phyloP scores from a whole-genome alignment of 345 rosid species.

The Populus alba region DNA sequence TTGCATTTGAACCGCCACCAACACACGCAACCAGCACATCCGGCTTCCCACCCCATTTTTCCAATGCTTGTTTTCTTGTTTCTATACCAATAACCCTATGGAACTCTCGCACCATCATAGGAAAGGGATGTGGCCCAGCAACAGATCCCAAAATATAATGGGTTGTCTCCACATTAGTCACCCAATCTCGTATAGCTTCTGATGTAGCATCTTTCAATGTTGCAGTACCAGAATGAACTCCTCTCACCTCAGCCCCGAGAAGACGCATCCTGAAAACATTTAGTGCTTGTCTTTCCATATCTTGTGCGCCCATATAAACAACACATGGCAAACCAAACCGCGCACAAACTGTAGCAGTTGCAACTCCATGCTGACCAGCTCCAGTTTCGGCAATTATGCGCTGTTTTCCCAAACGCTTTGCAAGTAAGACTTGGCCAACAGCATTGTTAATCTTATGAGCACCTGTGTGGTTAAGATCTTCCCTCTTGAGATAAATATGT shows the following conservation, averaged over 20 bases:
- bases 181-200: slow-evolving; percentile 78
- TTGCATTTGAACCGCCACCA: slow-evolving; percentile 94
- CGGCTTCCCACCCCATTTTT: slow-evolving; percentile 96
- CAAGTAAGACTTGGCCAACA: slow-evolving; percentile 82
- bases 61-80: slow-evolving; percentile 78
- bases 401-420: slow-evolving; percentile 76
- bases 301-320: slow-evolving; percentile 93
- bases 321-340: slow-evolving; percentile 75
- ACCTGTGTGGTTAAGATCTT: slow-evolving; percentile 92
- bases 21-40: slow-evolving; percentile 91
- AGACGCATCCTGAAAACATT: slow-evolving; percentile 92
- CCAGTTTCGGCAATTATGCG: slow-evolving; percentile 94
- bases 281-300: slow-evolving; percentile 89
- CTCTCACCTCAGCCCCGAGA: slow-evolving; percentile 82
- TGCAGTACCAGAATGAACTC: slow-evolving; percentile 25
- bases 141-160: slow-evolving; percentile 94
- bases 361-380: slow-evolving; percentile 97
- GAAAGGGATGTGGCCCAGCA: slow-evolving; percentile 98
- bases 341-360: slow-evolving; percentile 93
- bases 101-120: slow-evolving; percentile 94
- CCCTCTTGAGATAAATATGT: slow-evolving; percentile 82
- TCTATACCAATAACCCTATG: slow-evolving; percentile 90
- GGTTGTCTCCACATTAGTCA: slow-evolving; percentile 89
- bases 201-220: slow-evolving; percentile 38
- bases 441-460: slow-evolving; percentile 95